Evolutionary conservation across 305 asterid species (phyloP).

Genomic region (Rubia peregrina): DNA sequence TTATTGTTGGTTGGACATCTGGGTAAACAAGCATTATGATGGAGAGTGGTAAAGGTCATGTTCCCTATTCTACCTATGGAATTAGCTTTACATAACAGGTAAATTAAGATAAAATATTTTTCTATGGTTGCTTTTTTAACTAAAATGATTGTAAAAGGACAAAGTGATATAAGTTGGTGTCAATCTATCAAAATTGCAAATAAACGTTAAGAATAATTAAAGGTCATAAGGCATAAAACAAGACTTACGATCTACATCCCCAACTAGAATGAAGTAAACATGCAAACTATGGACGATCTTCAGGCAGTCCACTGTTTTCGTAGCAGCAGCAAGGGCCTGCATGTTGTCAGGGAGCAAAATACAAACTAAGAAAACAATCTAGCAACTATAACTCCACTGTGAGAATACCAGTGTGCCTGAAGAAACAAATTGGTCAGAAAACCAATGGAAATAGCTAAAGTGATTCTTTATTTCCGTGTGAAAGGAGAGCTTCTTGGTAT

Average conservation of each 20-base stretch:
- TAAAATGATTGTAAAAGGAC: not conserved
- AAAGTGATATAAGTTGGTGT: not conserved
- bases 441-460: not conserved
- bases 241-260: constrained; percentile 71
- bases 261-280: constrained; percentile 79
- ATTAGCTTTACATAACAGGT: not conserved
- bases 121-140: not conserved
- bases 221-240: constrained; percentile 6
- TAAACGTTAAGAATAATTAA: not conserved
- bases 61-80: not conserved
- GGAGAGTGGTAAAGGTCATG: not conserved
- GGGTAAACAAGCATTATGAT: not conserved
- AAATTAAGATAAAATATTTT: not conserved
- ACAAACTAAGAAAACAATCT: constrained; percentile 8
- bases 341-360: constrained; percentile 26
- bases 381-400: not conserved
- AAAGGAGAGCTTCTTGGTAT: not conserved
- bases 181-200: constrained; percentile 7
- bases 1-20: not conserved
- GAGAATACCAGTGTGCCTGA: not conserved
- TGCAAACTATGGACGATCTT: constrained; percentile 93
- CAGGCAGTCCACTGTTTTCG: constrained; percentile 88
- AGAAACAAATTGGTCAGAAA: constrained; percentile 12
- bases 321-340: constrained; percentile 99
- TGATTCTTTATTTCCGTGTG: not conserved